These are phyloP conservation scores for Yarrowia sp. DNA, from an alignment of 805 yeast genomes.

Conservation along the genomic window DNA sequence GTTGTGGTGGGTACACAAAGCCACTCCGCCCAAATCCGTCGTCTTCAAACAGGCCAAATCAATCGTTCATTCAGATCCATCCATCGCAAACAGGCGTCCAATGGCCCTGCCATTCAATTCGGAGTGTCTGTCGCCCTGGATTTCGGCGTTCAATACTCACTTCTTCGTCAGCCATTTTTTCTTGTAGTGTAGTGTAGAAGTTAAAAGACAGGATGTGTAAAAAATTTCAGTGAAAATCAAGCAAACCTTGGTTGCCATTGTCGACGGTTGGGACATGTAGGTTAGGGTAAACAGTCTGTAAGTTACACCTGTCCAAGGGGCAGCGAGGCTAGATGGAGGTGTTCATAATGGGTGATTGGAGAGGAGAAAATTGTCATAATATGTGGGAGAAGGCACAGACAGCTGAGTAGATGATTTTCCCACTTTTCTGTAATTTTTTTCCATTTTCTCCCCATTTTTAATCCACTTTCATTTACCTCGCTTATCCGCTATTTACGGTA, in stretches of 20 bases:
- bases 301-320: constrained; percentile 1
- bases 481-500: not conserved
- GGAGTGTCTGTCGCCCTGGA: not conserved
- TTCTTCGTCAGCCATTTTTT: constrained; percentile 42
- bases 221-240: constrained; percentile 19
- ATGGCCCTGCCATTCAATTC: not conserved
- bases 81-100: not conserved
- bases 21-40: not conserved
- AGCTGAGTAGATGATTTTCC: not conserved
- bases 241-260: constrained; percentile 22
- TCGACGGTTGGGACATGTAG: constrained; percentile 15
- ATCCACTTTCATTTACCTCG: not conserved
- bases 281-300: constrained; percentile 22
- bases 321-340: not conserved
- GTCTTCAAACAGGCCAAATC: not conserved
- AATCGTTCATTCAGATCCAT: not conserved
- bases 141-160: constrained; percentile 28
- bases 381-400: not conserved
- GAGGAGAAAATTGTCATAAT: not conserved
- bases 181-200: constrained; percentile 25
- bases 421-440: not conserved
- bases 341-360: no score
- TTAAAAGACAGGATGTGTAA: constrained; percentile 15
- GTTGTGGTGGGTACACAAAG: not conserved
- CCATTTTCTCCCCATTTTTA: not conserved